Conservation (phyloP, 2,329 filamentous ascomycete genomes). For the Hortaea sp. region DNA sequence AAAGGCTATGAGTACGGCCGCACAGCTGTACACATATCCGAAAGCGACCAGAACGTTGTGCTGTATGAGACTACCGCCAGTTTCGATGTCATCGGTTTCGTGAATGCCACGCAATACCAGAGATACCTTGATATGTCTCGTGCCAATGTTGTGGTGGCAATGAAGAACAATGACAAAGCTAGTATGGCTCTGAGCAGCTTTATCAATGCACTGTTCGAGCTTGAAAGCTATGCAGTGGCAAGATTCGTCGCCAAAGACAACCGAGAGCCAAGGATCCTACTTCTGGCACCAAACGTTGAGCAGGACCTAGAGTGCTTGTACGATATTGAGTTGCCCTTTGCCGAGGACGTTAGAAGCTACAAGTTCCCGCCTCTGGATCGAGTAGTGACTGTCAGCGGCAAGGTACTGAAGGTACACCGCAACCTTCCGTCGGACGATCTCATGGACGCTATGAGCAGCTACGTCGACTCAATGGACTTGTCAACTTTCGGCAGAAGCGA, state of each 20-base stretch:
- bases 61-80: constrained; percentile 66
- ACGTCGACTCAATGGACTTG: constrained; percentile 88
- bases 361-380: constrained; percentile 83
- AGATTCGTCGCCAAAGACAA: constrained; percentile 76
- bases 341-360: constrained; percentile 84
- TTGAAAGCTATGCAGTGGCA: constrained; percentile 77
- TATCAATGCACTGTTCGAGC: constrained; percentile 75
- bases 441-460: constrained; percentile 73
- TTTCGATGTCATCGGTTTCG: constrained; percentile 80
- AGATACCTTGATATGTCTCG: constrained; percentile 79
- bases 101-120: constrained; percentile 57
- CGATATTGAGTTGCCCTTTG: constrained; percentile 83
- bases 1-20: constrained; percentile 91
- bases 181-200: constrained; percentile 79
- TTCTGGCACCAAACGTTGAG: constrained; percentile 74
- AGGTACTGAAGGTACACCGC: constrained; percentile 68
- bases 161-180: constrained; percentile 70
- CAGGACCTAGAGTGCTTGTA: constrained; percentile 73
- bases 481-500: constrained; percentile 62
- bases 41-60: constrained; percentile 80
- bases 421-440: constrained; percentile 70
- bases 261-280: constrained; percentile 64
- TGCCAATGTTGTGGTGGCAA: constrained; percentile 64
- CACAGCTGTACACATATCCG: constrained; percentile 80
- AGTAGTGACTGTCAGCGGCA: constrained; percentile 78